Conservation (phyloP, 2,329 filamentous ascomycete species). For the Podosphaera aphanis region DNA sequence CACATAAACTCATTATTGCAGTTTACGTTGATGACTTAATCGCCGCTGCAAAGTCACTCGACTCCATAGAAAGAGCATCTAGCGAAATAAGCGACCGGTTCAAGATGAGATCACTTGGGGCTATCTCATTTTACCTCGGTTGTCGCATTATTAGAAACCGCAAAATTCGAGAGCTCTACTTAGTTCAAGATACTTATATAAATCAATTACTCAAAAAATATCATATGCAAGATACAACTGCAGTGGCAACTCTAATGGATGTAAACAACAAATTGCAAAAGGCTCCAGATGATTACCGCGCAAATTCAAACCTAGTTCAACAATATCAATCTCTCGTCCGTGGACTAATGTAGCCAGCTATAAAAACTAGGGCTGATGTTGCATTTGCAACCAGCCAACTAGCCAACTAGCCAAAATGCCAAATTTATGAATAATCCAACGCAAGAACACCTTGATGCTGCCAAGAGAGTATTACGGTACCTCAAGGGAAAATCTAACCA, state of each 20-base stretch:
- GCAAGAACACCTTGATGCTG: neutral
- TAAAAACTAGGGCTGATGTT: conserved; percentile 1
- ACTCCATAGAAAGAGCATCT: neutral
- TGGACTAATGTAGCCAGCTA: neutral
- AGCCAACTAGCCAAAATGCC: neutral
- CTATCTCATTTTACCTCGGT: neutral
- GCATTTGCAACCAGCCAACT: conserved; percentile 1
- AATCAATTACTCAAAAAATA: neutral
- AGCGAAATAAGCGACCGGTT: neutral
- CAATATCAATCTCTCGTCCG: conserved; percentile 1
- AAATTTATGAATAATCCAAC: conserved; percentile 1
- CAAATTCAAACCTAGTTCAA: neutral
- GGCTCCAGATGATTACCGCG: neutral
- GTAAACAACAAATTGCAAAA: neutral
- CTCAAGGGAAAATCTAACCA: neutral
- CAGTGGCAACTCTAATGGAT: neutral
- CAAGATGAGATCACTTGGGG: neutral
- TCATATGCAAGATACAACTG: neutral
- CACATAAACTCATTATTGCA: neutral
- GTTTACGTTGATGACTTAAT: conserved; percentile 1
- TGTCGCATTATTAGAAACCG: neutral
- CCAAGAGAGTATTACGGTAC: neutral
- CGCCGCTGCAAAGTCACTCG: neutral
- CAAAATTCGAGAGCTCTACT: neutral
- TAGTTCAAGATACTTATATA: conserved; percentile 1